These are phyloP conservation scores for Backusella morwellensis DNA, from an alignment of 192 early-diverging fungal genomes.

Conservation along the genomic window DNA sequence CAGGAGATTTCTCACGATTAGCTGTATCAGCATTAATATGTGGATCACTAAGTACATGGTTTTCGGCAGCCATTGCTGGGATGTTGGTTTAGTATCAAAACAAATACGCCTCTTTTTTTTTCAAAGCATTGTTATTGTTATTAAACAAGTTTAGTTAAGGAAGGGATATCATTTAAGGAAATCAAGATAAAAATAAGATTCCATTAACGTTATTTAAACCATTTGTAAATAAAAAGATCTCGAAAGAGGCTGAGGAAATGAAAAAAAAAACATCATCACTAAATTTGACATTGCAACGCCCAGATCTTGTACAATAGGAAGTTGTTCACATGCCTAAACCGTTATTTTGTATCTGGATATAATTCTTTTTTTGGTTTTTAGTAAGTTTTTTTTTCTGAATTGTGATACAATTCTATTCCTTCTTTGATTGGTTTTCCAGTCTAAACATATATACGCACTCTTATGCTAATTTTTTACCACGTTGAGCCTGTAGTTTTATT, in stretches of 20 bases:
- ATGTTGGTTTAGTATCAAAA: conserved; percentile 39
- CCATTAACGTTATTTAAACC: neutral
- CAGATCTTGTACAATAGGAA: conserved; percentile 3
- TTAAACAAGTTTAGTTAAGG: conserved; percentile 7
- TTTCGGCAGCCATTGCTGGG: conserved; percentile 81
- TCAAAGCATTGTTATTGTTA: neutral
- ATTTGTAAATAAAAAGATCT: neutral
- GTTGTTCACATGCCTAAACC: neutral
- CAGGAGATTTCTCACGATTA: conserved; percentile 67
- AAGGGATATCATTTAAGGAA: neutral
- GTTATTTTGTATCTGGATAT: conserved; percentile 5
- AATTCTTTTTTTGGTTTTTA: neutral
- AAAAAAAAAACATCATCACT: neutral
- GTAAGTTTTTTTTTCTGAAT: neutral
- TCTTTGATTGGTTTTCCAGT: neutral
- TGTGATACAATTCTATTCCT: conserved; percentile 1
- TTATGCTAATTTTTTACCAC: neutral
- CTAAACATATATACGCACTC: neutral
- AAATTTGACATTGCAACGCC: neutral
- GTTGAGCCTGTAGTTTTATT: conserved; percentile 1
- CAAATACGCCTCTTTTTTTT: neutral
- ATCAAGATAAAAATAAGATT: conserved; percentile 6
- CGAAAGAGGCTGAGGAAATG: conserved; percentile 3
- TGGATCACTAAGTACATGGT: conserved; percentile 75
- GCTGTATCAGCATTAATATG: conserved; percentile 77